These are phyloP conservation scores for Lachnellula hyalina DNA, from an alignment of 2,329 filamentous ascomycete species.

Conservation along the genomic window DNA sequence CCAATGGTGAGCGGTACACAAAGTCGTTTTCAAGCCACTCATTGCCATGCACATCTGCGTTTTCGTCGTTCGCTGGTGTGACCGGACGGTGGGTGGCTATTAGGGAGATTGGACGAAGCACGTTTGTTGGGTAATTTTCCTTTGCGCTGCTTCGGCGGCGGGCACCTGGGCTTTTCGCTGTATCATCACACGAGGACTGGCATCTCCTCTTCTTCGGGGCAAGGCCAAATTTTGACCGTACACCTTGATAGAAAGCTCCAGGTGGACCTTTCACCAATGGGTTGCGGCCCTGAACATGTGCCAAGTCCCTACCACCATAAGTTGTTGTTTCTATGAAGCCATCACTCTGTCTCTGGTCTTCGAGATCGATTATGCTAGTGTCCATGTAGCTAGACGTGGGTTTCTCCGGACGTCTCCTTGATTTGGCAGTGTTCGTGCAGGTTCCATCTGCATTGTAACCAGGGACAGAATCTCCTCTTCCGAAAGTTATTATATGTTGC, in stretches of 20 bases:
- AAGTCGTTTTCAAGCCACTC: conserved; percentile 13
- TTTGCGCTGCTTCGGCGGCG: conserved; percentile 6
- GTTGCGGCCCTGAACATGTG: conserved; percentile 6
- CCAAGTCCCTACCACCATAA: conserved; percentile 3
- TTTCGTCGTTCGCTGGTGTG: conserved; percentile 2
- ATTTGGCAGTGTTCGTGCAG: background rate
- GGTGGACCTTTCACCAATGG: conserved; percentile 19
- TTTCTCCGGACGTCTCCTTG: background rate
- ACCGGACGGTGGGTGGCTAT: conserved; percentile 11
- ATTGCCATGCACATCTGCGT: background rate
- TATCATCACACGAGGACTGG: conserved; percentile 1
- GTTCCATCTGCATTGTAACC: conserved; percentile 5
- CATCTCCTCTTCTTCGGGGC: background rate
- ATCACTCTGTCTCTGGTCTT: conserved; percentile 3
- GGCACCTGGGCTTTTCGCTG: background rate
- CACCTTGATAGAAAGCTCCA: conserved; percentile 24
- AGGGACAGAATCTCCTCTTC: conserved; percentile 6
- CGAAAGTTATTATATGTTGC: conserved; percentile 13
- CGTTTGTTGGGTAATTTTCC: conserved; percentile 16
- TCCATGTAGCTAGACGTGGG: background rate
- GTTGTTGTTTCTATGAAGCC: conserved; percentile 5
- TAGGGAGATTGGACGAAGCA: conserved; percentile 22
- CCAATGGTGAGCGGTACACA: conserved; percentile 26
- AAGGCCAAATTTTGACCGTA: conserved; percentile 10
- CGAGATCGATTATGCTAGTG: background rate